phyloP scores from a whole-genome alignment of 2,329 filamentous ascomycete genomes.

The Penicillium sp. region DNA sequence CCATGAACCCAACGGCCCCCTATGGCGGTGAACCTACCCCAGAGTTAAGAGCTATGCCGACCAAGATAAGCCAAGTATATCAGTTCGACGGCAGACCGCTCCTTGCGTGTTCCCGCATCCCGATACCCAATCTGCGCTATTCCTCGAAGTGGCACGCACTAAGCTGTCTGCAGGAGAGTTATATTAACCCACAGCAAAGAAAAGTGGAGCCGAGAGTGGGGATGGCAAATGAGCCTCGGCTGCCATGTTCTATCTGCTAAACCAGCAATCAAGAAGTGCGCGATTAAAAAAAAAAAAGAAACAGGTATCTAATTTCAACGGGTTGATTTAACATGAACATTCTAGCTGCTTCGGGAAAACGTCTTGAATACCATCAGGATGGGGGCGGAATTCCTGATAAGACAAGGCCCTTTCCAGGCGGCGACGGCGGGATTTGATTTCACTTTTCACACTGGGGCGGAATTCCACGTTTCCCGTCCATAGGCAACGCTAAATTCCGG shows the following conservation, averaged over 20 bases:
- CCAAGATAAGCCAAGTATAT: slow-evolving; percentile 1
- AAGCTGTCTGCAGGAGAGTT: slow-evolving; percentile 4
- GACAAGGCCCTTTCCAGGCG: background rate
- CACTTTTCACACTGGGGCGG: background rate
- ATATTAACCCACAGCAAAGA: slow-evolving; percentile 4
- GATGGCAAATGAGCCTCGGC: slow-evolving; percentile 13
- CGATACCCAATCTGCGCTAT: slow-evolving; percentile 6
- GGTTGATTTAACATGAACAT: background rate
- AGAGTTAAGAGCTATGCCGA: background rate
- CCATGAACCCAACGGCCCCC: background rate
- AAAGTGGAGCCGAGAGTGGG: slow-evolving; percentile 14
- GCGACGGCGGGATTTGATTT: slow-evolving; percentile 1
- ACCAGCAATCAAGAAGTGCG: slow-evolving; percentile 1
- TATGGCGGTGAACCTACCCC: background rate
- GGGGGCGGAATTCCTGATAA: background rate
- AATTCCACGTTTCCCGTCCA: background rate
- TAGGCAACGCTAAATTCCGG: background rate
- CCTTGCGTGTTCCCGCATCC: slow-evolving; percentile 5
- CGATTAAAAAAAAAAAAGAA: slow-evolving; percentile 9
- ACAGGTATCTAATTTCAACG: no score
- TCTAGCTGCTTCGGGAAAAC: background rate
- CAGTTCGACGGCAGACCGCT: slow-evolving; percentile 13
- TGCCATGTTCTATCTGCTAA: background rate
- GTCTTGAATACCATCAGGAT: background rate
- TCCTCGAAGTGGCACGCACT: slow-evolving; percentile 10